Evolutionary conservation across 768 basidiomycete species (phyloP), one percentile per base, ranked within the genome.

Genomic region (Inosperma sp.): DNA sequence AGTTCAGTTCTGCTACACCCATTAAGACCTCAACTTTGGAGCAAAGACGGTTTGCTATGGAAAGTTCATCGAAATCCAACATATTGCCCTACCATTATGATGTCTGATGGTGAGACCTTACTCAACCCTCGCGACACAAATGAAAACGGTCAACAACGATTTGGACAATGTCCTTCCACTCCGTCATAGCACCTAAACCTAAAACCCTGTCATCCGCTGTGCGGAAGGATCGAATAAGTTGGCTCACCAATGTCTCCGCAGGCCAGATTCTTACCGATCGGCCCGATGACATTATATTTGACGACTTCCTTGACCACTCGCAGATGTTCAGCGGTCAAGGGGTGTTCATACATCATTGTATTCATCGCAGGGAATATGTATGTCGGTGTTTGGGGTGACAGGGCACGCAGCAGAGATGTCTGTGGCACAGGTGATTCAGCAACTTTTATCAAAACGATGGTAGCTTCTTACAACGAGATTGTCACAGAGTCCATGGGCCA

Each of bases 311-410:
- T 75, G 5, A 95, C 77, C 31, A 87, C 62, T 19, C 81, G 77
- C 35, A 98, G 68, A 62, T 99, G 96, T 55, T 87, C 80, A 1
- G 81, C 78, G 0, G 94, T 97, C 17, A 98, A 75, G 16, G 93
- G 93, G 63, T 98, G 94, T 52, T 88, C 82, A 62, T 90, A 98
- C 95, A 99, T 99, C 57, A 91, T 74, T 3, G 96, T 98, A 66
- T 99, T 99, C 95, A 98, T 99, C 0, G 95, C 96, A 2, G 95
- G 95, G 62, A 94, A 98, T 30, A 97, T 68, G 61, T 86, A 92
- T 6, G 91, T 93, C 6, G 88, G 88, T 0, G 91, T 96, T 5
- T 79, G 75, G 0, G 93, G 89, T 3, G 88, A 75, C 0, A 95
- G 72, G 0, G 92, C 94, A 17, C 92, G 83, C 53, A 96, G 78